These are phyloP conservation scores for Xeromyces bisporus DNA, from an alignment of 495 filamentous ascomycete genomes.

Conservation along the genomic window DNA sequence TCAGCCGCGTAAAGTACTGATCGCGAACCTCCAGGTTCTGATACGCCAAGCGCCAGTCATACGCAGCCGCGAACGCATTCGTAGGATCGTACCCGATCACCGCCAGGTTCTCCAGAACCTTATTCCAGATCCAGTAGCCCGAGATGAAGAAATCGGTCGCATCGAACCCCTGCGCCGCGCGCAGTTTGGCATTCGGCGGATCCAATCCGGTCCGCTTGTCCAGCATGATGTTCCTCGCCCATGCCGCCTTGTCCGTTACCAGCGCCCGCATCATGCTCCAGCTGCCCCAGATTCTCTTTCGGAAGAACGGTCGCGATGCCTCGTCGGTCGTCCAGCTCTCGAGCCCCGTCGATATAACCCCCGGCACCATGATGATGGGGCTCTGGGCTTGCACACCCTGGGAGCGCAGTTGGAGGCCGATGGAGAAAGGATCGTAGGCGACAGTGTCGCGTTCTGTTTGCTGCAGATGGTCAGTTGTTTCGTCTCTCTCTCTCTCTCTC, in stretches of 20 bases:
- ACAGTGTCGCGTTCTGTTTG: slow-evolving; percentile 74
- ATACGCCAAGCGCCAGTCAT: slow-evolving; percentile 96
- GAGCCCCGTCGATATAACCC: slow-evolving; percentile 90
- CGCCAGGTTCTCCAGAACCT: slow-evolving; percentile 90
- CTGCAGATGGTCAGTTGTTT: slow-evolving; percentile 18
- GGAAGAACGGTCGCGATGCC: slow-evolving; percentile 71
- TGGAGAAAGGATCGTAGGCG: slow-evolving; percentile 82
- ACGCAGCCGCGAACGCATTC: slow-evolving; percentile 87
- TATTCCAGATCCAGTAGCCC: slow-evolving; percentile 98
- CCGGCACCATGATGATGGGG: slow-evolving; percentile 91
- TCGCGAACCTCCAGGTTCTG: slow-evolving; percentile 75
- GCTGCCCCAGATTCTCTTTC: slow-evolving; percentile 86
- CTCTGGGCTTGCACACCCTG: slow-evolving; percentile 72
- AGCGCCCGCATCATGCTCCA: slow-evolving; percentile 97
- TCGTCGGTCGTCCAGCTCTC: slow-evolving; percentile 90
- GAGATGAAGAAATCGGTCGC: slow-evolving; percentile 80
- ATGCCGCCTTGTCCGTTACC: slow-evolving; percentile 78
- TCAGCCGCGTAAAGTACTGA: slow-evolving; percentile 81
- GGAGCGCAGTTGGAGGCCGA: slow-evolving; percentile 65
- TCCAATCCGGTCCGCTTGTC: slow-evolving; percentile 84
- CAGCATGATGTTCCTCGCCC: slow-evolving; percentile 95
- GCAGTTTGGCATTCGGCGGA: slow-evolving; percentile 79
- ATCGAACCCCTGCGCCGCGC: slow-evolving; percentile 93
- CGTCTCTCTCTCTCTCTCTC: too few species aligned
- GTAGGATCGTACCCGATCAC: slow-evolving; percentile 92